These are phyloP conservation scores for Aureoboletus auriporus DNA, from an alignment of 768 basidiomycete genomes.

Conservation along the genomic window DNA sequence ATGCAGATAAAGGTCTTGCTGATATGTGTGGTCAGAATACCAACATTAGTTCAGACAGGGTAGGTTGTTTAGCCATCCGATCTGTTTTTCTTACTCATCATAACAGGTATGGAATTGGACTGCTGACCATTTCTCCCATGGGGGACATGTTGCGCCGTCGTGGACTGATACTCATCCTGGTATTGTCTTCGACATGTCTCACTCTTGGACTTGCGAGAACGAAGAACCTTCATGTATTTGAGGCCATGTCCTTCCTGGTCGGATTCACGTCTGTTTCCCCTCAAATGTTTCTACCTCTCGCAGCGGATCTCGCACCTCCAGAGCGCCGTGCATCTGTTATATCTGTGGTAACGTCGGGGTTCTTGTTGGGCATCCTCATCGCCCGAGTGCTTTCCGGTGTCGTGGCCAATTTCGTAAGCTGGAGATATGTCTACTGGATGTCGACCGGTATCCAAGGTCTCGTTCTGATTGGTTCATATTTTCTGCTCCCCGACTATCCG, in stretches of 20 bases:
- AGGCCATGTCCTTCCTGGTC: constrained; percentile 62
- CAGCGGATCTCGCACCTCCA: constrained; percentile 77
- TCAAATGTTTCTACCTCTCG: constrained; percentile 66
- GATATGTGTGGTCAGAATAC: constrained; percentile 39
- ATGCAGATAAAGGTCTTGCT: not conserved
- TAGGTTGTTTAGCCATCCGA: constrained; percentile 21
- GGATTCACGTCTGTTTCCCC: constrained; percentile 64
- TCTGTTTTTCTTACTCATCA: not conserved
- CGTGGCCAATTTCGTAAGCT: constrained; percentile 64
- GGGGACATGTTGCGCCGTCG: constrained; percentile 78
- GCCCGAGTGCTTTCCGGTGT: constrained; percentile 71
- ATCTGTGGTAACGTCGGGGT: constrained; percentile 62
- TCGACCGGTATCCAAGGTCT: constrained; percentile 61
- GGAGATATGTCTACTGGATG: constrained; percentile 73
- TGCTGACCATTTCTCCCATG: constrained; percentile 70
- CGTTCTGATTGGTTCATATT: constrained; percentile 54
- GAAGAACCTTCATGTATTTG: constrained; percentile 51
- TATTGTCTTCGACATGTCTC: constrained; percentile 48
- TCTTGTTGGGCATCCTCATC: constrained; percentile 67
- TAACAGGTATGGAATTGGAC: constrained; percentile 59
- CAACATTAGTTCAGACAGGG: constrained; percentile 65
- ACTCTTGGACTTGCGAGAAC: constrained; percentile 72
- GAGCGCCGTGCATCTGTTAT: constrained; percentile 68
- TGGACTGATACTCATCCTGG: constrained; percentile 61
- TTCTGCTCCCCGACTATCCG: constrained; percentile 72